A percentile compares a stretch with the other conserved stretches of the same genome.
Evolutionary conservation across 352 stramenopile genomes (phyloP).

Genomic region (Lagenidium giganteum): DNA sequence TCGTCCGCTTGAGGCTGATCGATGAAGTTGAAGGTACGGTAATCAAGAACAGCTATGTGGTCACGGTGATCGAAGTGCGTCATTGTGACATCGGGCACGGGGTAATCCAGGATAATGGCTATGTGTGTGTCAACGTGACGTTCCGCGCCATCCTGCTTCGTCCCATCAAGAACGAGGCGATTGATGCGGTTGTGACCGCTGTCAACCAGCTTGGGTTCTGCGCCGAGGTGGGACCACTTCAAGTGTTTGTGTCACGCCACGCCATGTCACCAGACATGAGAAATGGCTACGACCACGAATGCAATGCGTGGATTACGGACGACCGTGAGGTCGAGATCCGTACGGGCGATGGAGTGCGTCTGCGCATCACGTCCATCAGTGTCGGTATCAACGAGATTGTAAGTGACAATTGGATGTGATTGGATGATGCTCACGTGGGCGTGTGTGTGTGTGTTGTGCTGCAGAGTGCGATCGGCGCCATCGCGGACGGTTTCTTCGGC

Average conservation of each 20-base stretch:
- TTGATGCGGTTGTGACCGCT: slow-evolving; percentile 96
- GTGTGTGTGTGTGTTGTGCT: not conserved
- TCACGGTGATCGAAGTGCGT: no score
- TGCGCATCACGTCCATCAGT: slow-evolving; percentile 97
- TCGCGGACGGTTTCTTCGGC: no score
- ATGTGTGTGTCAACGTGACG: no score
- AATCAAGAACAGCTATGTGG: no score
- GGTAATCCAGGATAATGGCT: no score
- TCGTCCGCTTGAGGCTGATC: no score
- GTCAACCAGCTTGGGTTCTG: slow-evolving; percentile 97
- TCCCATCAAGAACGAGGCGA: no score
- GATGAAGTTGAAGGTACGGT: no score
- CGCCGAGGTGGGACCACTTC: slow-evolving; percentile 92
- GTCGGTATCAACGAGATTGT: slow-evolving; percentile 96
- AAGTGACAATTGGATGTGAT: slow-evolving; percentile 11
- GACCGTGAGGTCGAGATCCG: slow-evolving; percentile 97
- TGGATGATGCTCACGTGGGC: not conserved
- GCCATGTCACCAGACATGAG: slow-evolving; percentile 94
- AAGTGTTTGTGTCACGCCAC: slow-evolving; percentile 97
- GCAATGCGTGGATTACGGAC: slow-evolving; percentile 96
- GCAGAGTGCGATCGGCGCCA: no score
- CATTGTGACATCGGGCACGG: no score
- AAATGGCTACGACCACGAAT: slow-evolving; percentile 95
- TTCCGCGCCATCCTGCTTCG: no score
- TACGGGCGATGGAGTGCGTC: slow-evolving; percentile 91